These are phyloP conservation scores for Fusarium sublunatum DNA, from an alignment of 2,329 filamentous ascomycete species.

Conservation along the genomic window DNA sequence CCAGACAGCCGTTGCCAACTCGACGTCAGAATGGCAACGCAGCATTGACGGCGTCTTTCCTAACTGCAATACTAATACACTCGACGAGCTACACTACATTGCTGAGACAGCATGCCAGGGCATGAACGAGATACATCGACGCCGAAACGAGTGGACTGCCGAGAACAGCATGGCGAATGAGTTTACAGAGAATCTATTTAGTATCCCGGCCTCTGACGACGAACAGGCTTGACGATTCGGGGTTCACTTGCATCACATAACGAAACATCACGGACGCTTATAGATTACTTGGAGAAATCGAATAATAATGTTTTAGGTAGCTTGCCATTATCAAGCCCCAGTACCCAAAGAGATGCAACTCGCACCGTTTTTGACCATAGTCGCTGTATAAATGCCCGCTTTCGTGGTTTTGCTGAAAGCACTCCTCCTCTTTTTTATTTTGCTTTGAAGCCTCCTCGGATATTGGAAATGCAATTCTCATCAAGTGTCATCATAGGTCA, in stretches of 20 bases:
- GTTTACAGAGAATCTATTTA: constrained; percentile 48
- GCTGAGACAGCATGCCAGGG: constrained; percentile 58
- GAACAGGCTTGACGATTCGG: constrained; percentile 17
- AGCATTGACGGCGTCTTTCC: constrained; percentile 59
- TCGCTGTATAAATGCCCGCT: constrained; percentile 39
- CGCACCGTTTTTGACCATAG: constrained; percentile 26
- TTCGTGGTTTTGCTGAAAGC: constrained; percentile 15
- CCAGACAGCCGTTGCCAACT: constrained; percentile 53
- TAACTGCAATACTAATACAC: constrained; percentile 57
- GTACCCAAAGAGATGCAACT: constrained; percentile 35
- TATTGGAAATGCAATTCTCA: constrained; percentile 33
- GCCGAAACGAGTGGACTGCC: constrained; percentile 47
- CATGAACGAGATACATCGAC: constrained; percentile 57
- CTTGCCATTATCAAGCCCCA: constrained; percentile 38
- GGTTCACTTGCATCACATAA: neutral
- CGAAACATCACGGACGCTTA: constrained; percentile 11
- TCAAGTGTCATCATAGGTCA: constrained; percentile 35
- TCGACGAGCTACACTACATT: constrained; percentile 58
- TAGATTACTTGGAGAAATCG: constrained; percentile 16
- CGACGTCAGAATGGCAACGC: constrained; percentile 56
- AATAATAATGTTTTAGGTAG: constrained; percentile 32
- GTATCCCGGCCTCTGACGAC: constrained; percentile 25
- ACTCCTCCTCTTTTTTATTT: constrained; percentile 29
- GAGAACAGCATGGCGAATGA: constrained; percentile 48
- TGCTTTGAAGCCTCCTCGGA: constrained; percentile 21